Conservation (phyloP, 495 filamentous ascomycete species). For the Elasticomyces elasticus region DNA sequence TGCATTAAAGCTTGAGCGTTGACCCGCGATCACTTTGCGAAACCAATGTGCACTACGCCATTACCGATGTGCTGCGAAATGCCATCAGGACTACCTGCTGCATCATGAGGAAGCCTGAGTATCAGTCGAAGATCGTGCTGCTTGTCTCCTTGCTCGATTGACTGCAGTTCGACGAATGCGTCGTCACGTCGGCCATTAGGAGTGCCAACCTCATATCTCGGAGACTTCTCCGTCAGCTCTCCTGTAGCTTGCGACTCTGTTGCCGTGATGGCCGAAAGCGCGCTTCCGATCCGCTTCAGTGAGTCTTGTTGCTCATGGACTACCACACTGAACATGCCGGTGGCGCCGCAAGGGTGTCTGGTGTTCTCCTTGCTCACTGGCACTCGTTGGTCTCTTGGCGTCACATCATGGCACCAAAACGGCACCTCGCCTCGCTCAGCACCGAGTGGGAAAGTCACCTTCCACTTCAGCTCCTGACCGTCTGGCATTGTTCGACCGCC, state of each 20-base stretch:
- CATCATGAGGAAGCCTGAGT: background rate
- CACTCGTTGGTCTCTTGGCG: conserved; percentile 37
- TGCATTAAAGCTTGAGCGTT: background rate
- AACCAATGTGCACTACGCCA: conserved; percentile 8
- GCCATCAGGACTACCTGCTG: background rate
- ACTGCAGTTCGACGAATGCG: background rate
- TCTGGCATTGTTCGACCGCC: conserved; percentile 40
- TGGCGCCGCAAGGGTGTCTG: conserved; percentile 37
- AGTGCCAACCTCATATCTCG: background rate
- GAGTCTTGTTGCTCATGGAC: background rate
- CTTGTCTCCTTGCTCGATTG: background rate
- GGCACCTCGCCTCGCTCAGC: conserved; percentile 31
- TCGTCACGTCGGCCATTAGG: background rate
- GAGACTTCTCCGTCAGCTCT: background rate
- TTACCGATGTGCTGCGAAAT: conserved; percentile 8
- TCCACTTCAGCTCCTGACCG: conserved; percentile 41
- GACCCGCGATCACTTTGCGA: conserved; percentile 6
- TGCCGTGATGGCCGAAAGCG: conserved; percentile 2
- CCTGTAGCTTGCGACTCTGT: background rate
- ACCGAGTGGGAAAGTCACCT: conserved; percentile 39
- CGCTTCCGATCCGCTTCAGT: background rate
- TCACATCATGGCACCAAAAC: conserved; percentile 51
- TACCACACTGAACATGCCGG: conserved; percentile 31
- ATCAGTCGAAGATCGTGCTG: background rate
- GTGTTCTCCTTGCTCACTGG: conserved; percentile 30